These are phyloP conservation scores for Staphylotrichum tortipilum DNA, from an alignment of 495 filamentous ascomycete species.

Conservation along the genomic window DNA sequence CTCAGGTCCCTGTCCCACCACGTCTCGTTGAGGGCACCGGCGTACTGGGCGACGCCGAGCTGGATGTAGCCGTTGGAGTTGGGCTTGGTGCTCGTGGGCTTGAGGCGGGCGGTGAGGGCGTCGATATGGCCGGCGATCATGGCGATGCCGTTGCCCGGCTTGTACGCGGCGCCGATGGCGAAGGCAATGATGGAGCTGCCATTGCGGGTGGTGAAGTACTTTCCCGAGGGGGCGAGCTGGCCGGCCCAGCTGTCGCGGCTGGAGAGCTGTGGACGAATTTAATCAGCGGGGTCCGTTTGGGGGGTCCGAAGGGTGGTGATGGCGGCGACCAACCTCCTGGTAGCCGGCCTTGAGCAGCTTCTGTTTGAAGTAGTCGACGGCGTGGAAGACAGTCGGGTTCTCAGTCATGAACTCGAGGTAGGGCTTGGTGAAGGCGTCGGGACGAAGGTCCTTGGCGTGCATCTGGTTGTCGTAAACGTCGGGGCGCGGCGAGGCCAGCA, in stretches of 20 bases:
- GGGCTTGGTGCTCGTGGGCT: conserved; percentile 77
- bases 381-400: conserved; percentile 90
- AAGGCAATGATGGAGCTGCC: conserved; percentile 84
- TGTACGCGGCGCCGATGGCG: conserved; percentile 68
- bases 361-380: conserved; percentile 64
- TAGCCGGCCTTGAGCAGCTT: conserved; percentile 65
- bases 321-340: conserved; percentile 38
- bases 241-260: conserved; percentile 69
- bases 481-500: conserved; percentile 6
- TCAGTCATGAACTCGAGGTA: conserved; percentile 82
- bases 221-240: conserved; percentile 70
- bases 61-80: conserved; percentile 78
- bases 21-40: conserved; percentile 71
- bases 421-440: conserved; percentile 65
- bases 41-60: conserved; percentile 87
- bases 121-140: conserved; percentile 87
- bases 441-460: conserved; percentile 30
- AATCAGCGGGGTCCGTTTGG: background rate
- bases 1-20: conserved; percentile 95
- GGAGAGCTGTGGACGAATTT: conserved; percentile 45
- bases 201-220: conserved; percentile 83
- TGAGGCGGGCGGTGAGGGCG: conserved; percentile 77
- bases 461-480: conserved; percentile 12
- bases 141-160: conserved; percentile 73
- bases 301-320: background rate